These are phyloP conservation scores for Cladosporium sp. DNA, from an alignment of 2,329 filamentous ascomycete genomes.

Conservation along the genomic window DNA sequence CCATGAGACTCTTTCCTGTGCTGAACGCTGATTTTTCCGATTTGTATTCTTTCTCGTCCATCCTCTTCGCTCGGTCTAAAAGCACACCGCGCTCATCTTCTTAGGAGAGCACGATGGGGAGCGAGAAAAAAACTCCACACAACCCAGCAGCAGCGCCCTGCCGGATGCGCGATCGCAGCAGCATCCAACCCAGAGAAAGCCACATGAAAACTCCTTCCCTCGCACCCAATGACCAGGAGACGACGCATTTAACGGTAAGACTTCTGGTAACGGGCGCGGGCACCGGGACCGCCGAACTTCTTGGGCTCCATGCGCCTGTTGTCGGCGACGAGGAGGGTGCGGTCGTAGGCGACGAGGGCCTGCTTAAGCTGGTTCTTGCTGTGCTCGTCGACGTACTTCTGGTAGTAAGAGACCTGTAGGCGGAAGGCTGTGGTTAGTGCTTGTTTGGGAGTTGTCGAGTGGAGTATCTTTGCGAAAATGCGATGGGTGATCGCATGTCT, in stretches of 20 bases:
- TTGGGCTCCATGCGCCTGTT: conserved; percentile 99
- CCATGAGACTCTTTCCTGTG: conserved; percentile 13
- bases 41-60: conserved; percentile 12
- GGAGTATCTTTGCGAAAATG: neutral
- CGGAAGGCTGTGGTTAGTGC: conserved; percentile 14
- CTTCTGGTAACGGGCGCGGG: conserved; percentile 96
- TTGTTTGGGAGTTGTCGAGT: conserved; percentile 7
- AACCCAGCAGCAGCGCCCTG: conserved; percentile 12
- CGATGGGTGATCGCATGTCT: neutral
- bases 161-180: conserved; percentile 12
- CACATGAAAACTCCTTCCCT: conserved; percentile 13
- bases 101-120: conserved; percentile 4
- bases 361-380: conserved; percentile 99
- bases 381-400: conserved; percentile 99
- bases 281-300: conserved; percentile 94
- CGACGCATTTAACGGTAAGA: conserved; percentile 79
- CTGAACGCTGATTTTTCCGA: conserved; percentile 13
- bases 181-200: conserved; percentile 13
- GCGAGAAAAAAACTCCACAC: conserved; percentile 11
- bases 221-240: conserved; percentile 7
- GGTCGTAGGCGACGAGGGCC: conserved; percentile 91
- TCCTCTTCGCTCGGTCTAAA: conserved; percentile 11
- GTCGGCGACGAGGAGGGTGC: conserved; percentile 96
- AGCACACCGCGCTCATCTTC: conserved; percentile 7
- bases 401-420: conserved; percentile 79